Conservation (phyloP, 805 yeast species). For the Monosporozyma yasuniensis region DNA sequence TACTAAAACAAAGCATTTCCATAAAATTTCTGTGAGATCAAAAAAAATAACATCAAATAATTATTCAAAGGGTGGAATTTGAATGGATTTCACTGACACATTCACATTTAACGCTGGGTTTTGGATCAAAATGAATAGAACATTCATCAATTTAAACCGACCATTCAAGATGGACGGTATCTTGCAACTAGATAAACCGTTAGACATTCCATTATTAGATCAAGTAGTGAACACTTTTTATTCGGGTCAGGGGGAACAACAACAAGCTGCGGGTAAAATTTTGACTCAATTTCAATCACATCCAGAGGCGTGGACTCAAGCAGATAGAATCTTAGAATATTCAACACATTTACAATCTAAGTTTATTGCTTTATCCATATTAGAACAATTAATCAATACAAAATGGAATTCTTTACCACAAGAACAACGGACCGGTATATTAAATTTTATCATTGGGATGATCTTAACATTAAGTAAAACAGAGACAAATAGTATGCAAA, state of each 20-base stretch:
- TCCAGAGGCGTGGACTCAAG: conserved; percentile 87
- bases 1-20: background rate
- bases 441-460: conserved; percentile 89
- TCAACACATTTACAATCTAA: conserved; percentile 75
- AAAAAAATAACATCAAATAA: too few relatives aligned
- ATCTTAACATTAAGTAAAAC: conserved; percentile 81
- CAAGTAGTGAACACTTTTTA: conserved; percentile 76
- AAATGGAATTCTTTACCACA: conserved; percentile 87
- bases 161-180: conserved; percentile 42
- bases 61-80: too few relatives aligned
- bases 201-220: conserved; percentile 73
- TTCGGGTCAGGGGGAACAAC: conserved; percentile 57
- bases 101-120: too few relatives aligned
- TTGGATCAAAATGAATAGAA: too few relatives aligned
- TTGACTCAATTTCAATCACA: conserved; percentile 80
- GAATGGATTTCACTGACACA: too few relatives aligned
- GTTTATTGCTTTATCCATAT: conserved; percentile 79
- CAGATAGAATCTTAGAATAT: conserved; percentile 74
- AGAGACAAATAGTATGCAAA: conserved; percentile 34
- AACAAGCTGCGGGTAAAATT: conserved; percentile 57
- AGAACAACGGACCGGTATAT: conserved; percentile 79
- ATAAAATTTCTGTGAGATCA: too few relatives aligned
- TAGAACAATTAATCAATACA: conserved; percentile 78
- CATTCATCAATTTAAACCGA: too few relatives aligned
- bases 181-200: conserved; percentile 71